phyloP scores from a whole-genome alignment of 306 rosid species.

The Cucurbita moschata region DNA sequence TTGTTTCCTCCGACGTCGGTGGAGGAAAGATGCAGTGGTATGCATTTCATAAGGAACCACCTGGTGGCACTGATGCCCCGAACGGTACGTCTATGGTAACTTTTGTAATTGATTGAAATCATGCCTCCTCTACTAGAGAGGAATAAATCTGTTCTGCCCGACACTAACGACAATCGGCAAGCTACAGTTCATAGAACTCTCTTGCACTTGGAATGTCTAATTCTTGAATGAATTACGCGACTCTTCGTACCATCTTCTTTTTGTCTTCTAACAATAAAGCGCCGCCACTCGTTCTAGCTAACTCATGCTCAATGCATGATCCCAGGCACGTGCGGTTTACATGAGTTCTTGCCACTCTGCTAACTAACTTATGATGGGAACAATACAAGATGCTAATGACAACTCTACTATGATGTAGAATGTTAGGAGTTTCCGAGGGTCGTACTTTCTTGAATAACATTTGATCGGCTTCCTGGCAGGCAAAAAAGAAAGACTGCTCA shows the following conservation, averaged over 20 bases:
- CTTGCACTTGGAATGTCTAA: not conserved
- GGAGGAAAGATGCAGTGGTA: conserved; percentile 99
- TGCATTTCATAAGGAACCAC: conserved; percentile 69
- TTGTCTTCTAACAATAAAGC: not conserved
- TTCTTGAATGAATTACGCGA: not conserved
- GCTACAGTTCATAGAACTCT: not conserved
- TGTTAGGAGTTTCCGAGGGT: not conserved
- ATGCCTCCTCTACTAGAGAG: not conserved
- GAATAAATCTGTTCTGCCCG: not conserved
- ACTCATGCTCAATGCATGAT: not conserved
- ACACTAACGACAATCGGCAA: not conserved
- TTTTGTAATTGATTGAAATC: conserved; percentile 4
- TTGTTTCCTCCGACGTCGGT: conserved; percentile 94
- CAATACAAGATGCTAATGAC: not conserved
- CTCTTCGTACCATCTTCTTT: not conserved
- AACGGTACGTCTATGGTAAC: conserved; percentile 30
- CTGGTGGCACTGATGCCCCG: conserved; percentile 65
- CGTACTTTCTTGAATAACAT: not conserved
- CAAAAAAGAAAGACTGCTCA: conserved; percentile 59
- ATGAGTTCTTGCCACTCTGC: not conserved
- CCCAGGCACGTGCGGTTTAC: not conserved
- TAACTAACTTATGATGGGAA: not conserved
- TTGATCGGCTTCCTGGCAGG: conserved; percentile 26
- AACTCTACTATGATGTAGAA: not conserved
- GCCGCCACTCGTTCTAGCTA: not conserved